phyloP scores from a whole-genome alignment of 1,284 basidiomycete genomes.

The Puccinia novopanici region DNA sequence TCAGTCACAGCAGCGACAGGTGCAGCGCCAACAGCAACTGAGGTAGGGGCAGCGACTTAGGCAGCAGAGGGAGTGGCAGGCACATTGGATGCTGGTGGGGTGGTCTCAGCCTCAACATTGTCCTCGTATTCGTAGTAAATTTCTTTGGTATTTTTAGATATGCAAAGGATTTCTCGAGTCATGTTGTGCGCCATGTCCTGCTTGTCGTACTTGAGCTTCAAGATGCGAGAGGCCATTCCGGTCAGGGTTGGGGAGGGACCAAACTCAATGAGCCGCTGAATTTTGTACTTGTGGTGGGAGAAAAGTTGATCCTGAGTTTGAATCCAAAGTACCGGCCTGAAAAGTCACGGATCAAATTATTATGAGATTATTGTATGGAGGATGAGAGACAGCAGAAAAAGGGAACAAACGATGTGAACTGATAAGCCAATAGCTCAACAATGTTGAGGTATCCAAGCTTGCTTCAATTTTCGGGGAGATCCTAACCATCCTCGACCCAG shows the following conservation, averaged over 20 bases:
- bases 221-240: constrained; percentile 90
- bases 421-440: constrained; percentile 93
- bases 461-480: constrained; percentile 75
- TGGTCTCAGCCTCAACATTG: no score
- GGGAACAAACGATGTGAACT: constrained; percentile 65
- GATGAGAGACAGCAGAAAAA: not conserved
- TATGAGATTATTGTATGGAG: not conserved
- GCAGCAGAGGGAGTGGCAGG: constrained; percentile 58
- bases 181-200: constrained; percentile 81
- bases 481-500: no score
- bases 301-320: constrained; percentile 74
- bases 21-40: constrained; percentile 59
- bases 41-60: constrained; percentile 60
- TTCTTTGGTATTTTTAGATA: constrained; percentile 91
- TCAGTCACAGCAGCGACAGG: no score
- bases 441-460: constrained; percentile 91
- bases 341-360: not conserved
- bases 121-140: no score
- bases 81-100: no score
- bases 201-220: constrained; percentile 93
- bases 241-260: no score
- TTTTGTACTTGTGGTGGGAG: constrained; percentile 72
- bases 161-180: constrained; percentile 81
- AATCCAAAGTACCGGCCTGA: constrained; percentile 39
- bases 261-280: constrained; percentile 87